A percentile compares a stretch with the other conserved stretches of the same genome.
Evolutionary conservation across 176 grass and related monocot species (phyloP).

Genomic region (Miscanthus lutarioriparius): DNA sequence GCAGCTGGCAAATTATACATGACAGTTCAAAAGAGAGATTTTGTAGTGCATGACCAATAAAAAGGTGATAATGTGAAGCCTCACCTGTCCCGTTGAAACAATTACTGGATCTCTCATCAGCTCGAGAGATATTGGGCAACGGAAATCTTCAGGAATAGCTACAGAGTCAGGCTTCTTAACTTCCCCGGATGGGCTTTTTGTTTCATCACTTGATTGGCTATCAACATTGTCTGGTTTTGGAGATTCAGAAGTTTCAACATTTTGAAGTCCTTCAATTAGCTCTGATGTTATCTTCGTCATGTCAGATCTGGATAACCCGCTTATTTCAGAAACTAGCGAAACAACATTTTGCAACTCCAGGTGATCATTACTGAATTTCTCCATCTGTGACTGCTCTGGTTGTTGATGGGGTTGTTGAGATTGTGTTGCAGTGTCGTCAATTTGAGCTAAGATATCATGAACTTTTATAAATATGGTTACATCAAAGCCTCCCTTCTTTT

Average conservation of each 20-base stretch:
- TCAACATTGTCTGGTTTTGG: conserved; percentile 24
- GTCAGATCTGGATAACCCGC: conserved; percentile 51
- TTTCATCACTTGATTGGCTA: conserved; percentile 30
- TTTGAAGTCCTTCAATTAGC: conserved; percentile 54
- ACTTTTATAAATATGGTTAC: conserved; percentile 67
- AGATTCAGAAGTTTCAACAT: conserved; percentile 31
- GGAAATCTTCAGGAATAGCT: conserved; percentile 82
- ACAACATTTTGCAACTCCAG: conserved; percentile 50
- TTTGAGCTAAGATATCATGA: conserved; percentile 58
- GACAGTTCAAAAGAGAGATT: background rate
- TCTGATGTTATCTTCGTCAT: conserved; percentile 48
- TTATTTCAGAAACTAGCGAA: conserved; percentile 65
- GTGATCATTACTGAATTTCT: conserved; percentile 43
- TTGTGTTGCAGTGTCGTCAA: conserved; percentile 37
- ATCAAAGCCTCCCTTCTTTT: conserved; percentile 65
- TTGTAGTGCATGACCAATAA: background rate
- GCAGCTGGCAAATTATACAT: conserved; percentile 29
- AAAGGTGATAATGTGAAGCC: conserved; percentile 4
- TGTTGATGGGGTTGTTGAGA: conserved; percentile 32
- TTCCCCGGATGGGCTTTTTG: conserved; percentile 41
- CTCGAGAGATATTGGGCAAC: conserved; percentile 93
- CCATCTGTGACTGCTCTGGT: conserved; percentile 36
- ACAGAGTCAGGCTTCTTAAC: conserved; percentile 59
- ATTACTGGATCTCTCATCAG: conserved; percentile 94
- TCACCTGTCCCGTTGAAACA: conserved; percentile 97